Conservation (phyloP, 2,329 filamentous ascomycete genomes). For the Pyrenochaeta sp. region DNA sequence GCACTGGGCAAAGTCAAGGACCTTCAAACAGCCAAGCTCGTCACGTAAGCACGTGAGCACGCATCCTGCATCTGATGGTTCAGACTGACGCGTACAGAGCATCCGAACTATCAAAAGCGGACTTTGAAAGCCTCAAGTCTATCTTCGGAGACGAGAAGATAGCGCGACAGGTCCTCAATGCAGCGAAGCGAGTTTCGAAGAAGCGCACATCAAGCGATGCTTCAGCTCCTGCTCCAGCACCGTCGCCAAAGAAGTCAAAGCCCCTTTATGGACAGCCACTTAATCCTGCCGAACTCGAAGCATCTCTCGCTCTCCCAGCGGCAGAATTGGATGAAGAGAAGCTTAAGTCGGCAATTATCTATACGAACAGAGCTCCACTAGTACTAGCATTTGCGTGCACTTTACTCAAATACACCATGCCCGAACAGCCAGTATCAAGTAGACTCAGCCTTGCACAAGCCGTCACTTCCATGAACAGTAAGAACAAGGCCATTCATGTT, state of each 20-base stretch:
- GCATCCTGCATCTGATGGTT: conserved; percentile 18
- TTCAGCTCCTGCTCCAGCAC: conserved; percentile 17
- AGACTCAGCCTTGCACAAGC: conserved; percentile 83
- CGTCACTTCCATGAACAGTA: conserved; percentile 82
- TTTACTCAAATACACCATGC: conserved; percentile 81
- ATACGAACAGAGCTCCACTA: conserved; percentile 83
- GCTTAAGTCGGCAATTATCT: conserved; percentile 66
- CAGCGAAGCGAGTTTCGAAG: conserved; percentile 65
- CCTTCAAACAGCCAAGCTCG: conserved; percentile 60
- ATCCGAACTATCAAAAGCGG: conserved; percentile 59
- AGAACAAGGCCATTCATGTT: conserved; percentile 76
- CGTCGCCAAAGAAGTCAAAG: conserved; percentile 50
- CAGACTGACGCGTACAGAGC: conserved; percentile 41
- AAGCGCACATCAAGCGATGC: conserved; percentile 59
- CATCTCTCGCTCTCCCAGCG: conserved; percentile 66
- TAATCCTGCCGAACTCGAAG: conserved; percentile 67
- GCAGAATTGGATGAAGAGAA: conserved; percentile 65
- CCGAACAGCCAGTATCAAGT: conserved; percentile 84
- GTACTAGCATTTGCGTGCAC: conserved; percentile 82
- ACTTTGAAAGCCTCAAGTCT: conserved; percentile 53
- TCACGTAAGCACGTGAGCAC: conserved; percentile 57
- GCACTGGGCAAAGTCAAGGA: conserved; percentile 65
- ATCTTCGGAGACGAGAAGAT: conserved; percentile 62
- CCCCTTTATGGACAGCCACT: conserved; percentile 39
- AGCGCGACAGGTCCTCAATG: conserved; percentile 64